Evolutionary conservation across 495 filamentous ascomycete genomes (phyloP).

Genomic region (Neurospora terricola): DNA sequence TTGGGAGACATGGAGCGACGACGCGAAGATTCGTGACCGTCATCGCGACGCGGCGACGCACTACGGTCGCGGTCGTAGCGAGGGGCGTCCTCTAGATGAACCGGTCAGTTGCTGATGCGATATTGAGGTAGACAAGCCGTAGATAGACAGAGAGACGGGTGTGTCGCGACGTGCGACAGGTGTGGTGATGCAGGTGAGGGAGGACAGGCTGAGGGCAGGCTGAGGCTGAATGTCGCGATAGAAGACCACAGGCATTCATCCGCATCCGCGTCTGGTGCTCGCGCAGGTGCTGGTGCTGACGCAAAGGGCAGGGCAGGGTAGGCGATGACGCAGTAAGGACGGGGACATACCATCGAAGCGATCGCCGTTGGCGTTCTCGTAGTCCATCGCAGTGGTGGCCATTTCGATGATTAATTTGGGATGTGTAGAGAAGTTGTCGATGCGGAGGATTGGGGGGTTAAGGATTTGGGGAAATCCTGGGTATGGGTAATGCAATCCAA

Average conservation of each 20-base stretch:
- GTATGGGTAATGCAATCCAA: conserved; percentile 4
- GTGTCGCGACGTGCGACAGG: background rate
- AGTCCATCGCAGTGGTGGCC: conserved; percentile 61
- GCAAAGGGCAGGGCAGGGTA: background rate
- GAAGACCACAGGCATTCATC: background rate
- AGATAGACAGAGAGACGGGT: background rate
- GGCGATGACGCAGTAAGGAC: background rate
- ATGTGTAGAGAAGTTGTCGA: background rate
- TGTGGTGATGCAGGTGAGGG: background rate
- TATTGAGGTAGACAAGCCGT: background rate
- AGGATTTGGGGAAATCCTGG: conserved; percentile 8
- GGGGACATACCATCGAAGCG: conserved; percentile 69
- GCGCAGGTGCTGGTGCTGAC: background rate
- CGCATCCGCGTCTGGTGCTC: background rate
- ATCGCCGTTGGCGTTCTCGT: conserved; percentile 71
- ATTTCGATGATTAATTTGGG: conserved; percentile 22
- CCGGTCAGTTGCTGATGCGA: conserved; percentile 7
- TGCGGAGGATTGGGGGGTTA: background rate
- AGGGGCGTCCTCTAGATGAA: conserved; percentile 54
- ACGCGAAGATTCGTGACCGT: conserved; percentile 54
- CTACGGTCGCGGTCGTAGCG: conserved; percentile 76
- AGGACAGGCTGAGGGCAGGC: background rate
- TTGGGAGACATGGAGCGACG: conserved; percentile 70
- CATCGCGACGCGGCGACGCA: conserved; percentile 79
- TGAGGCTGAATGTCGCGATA: background rate